phyloP scores from a whole-genome alignment of 805 yeast species.

The Wickerhamiella parazyma region DNA sequence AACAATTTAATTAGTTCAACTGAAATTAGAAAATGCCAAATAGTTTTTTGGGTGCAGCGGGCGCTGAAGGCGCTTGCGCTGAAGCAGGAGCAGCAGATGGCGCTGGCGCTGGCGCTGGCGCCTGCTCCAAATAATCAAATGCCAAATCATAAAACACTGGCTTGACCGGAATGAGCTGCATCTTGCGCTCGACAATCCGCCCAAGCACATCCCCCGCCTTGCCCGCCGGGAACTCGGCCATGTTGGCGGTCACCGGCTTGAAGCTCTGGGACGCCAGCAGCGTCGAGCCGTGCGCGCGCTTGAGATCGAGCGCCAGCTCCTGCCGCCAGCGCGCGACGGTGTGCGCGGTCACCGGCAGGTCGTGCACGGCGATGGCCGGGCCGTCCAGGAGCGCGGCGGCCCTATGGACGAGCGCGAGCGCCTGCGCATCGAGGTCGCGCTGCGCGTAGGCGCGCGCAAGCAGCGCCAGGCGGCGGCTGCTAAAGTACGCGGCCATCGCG shows the following conservation, averaged over 20 bases:
- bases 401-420: slow-evolving; percentile 22
- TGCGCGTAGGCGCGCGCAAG: slow-evolving; percentile 31
- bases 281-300: slow-evolving; percentile 26
- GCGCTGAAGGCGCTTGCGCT: background rate
- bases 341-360: slow-evolving; percentile 14
- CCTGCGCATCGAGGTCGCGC: slow-evolving; percentile 20
- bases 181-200: slow-evolving; percentile 23
- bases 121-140: slow-evolving; percentile 47
- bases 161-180: slow-evolving; percentile 58
- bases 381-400: slow-evolving; percentile 12
- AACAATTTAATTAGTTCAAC: background rate
- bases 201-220: slow-evolving; percentile 18
- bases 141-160: slow-evolving; percentile 90
- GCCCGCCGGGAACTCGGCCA: slow-evolving; percentile 30
- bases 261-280: slow-evolving; percentile 23
- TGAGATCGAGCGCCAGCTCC: slow-evolving; percentile 11
- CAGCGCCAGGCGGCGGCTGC: slow-evolving; percentile 31
- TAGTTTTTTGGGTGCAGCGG: slow-evolving; percentile 7
- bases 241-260: slow-evolving; percentile 34
- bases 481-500: slow-evolving; percentile 35
- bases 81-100: background rate
- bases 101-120: background rate
- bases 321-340: slow-evolving; percentile 8
- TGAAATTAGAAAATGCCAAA: slow-evolving; percentile 13
- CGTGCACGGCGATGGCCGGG: slow-evolving; percentile 15